Conservation (phyloP, 2,329 filamentous ascomycete genomes). For the Trichoderma guizhouense region DNA sequence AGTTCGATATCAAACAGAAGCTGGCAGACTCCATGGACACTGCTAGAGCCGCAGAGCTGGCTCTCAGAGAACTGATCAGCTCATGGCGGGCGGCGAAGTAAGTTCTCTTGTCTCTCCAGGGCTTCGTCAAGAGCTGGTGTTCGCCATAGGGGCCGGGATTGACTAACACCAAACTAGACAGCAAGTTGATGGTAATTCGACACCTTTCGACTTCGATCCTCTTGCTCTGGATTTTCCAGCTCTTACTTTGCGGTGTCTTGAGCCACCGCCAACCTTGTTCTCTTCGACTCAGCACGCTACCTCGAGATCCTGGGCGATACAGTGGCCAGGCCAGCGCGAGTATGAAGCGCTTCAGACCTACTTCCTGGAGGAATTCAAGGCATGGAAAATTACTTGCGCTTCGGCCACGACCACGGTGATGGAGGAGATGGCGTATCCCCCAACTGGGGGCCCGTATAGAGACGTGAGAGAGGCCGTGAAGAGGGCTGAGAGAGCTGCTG, state of each 20-base stretch:
- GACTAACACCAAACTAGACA: slow-evolving; percentile 39
- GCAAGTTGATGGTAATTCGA: slow-evolving; percentile 52
- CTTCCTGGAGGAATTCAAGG: slow-evolving; percentile 64
- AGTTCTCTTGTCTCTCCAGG: slow-evolving; percentile 28
- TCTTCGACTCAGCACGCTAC: slow-evolving; percentile 76
- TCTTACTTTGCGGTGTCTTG: slow-evolving; percentile 76
- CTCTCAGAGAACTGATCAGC: slow-evolving; percentile 75
- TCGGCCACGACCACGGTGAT: slow-evolving; percentile 47
- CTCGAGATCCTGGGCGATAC: slow-evolving; percentile 75
- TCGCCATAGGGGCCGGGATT: background rate
- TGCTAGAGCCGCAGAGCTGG: slow-evolving; percentile 79
- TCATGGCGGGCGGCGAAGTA: slow-evolving; percentile 82
- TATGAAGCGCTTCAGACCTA: slow-evolving; percentile 66
- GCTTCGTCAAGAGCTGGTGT: background rate
- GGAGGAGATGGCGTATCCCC: slow-evolving; percentile 52
- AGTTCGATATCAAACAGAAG: slow-evolving; percentile 62
- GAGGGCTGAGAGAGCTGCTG: slow-evolving; percentile 51
- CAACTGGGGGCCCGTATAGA: slow-evolving; percentile 37
- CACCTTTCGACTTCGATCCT: slow-evolving; percentile 77
- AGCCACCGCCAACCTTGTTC: slow-evolving; percentile 77
- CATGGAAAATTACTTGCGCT: slow-evolving; percentile 57
- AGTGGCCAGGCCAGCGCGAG: slow-evolving; percentile 70
- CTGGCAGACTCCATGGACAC: slow-evolving; percentile 70
- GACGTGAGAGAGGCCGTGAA: slow-evolving; percentile 47
- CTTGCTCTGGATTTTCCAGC: slow-evolving; percentile 81